Conservation (phyloP, 2,329 filamentous ascomycete genomes). For the Teratosphaeria pseudoeucalypti region DNA sequence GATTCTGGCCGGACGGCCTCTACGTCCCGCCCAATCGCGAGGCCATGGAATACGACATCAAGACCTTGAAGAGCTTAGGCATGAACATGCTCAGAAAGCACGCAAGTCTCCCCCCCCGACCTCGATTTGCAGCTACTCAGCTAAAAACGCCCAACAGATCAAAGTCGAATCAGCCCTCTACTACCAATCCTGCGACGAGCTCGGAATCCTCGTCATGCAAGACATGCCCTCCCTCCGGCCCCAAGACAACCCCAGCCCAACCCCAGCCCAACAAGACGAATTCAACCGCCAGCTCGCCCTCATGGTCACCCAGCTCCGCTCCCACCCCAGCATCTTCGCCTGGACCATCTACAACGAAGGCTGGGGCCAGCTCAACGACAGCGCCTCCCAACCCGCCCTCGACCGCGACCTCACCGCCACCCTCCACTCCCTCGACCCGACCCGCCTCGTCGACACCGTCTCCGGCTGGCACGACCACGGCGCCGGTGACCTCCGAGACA, state of each 20-base stretch:
- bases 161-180: slow-evolving; percentile 59
- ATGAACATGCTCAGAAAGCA: slow-evolving; percentile 40
- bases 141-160: slow-evolving; percentile 22
- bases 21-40: slow-evolving; percentile 50
- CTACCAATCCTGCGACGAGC: slow-evolving; percentile 55
- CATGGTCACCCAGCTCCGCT: slow-evolving; percentile 52
- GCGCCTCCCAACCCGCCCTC: slow-evolving; percentile 34
- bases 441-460: slow-evolving; percentile 51
- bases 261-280: slow-evolving; percentile 47
- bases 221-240: slow-evolving; percentile 55
- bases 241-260: slow-evolving; percentile 24
- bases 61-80: slow-evolving; percentile 53
- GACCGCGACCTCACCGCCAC: slow-evolving; percentile 37
- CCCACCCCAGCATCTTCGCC: slow-evolving; percentile 53
- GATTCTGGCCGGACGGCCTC: slow-evolving; percentile 19
- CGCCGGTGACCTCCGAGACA: slow-evolving; percentile 47
- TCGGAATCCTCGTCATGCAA: slow-evolving; percentile 58
- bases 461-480: slow-evolving; percentile 60
- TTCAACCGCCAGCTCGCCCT: slow-evolving; percentile 54
- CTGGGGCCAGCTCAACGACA: slow-evolving; percentile 50
- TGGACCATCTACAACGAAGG: slow-evolving; percentile 66
- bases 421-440: slow-evolving; percentile 50
- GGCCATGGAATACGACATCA: slow-evolving; percentile 57
- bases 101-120: too few relatives aligned
- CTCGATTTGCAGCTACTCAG: too few relatives aligned